phyloP scores from a whole-genome alignment of 169 alveolate species.

The Eimeria praecox region DNA sequence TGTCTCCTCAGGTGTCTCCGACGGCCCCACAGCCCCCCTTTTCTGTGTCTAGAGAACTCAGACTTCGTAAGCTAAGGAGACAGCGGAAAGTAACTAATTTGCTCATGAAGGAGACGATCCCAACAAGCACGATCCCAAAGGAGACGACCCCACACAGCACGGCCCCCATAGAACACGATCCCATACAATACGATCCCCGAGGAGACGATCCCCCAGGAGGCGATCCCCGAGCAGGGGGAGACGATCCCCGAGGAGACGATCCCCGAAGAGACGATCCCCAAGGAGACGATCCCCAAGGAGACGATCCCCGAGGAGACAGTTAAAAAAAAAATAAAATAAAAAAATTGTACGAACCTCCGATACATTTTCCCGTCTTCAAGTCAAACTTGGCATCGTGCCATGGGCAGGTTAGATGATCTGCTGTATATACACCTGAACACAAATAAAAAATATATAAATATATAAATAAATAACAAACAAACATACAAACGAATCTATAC shows the following conservation, averaged over 20 bases:
- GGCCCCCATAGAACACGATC: neutral
- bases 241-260: neutral
- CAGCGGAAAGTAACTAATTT: too few relatives aligned
- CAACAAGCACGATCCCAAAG: too few relatives aligned
- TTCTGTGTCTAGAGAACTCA: too few relatives aligned
- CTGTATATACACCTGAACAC: slow-evolving; percentile 33
- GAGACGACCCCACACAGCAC: neutral
- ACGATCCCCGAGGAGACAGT: neutral
- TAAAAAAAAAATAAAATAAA: too few relatives aligned
- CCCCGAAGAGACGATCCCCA: neutral
- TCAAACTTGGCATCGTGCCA: slow-evolving; percentile 83
- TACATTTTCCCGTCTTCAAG: slow-evolving; percentile 82
- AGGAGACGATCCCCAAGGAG: neutral
- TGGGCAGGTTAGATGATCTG: slow-evolving; percentile 70
- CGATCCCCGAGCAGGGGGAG: neutral
- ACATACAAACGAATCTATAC: too few relatives aligned
- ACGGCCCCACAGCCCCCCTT: too few relatives aligned
- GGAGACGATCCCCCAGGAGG: neutral
- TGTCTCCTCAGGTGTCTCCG: too few relatives aligned
- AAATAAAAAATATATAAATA: neutral
- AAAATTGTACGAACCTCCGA: slow-evolving; percentile 80
- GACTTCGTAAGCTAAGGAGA: too few relatives aligned
- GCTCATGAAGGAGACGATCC: too few relatives aligned
- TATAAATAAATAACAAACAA: neutral
- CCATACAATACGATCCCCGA: neutral